Conservation (phyloP, 75 land plant genomes). For the Picea glauca region DNA sequence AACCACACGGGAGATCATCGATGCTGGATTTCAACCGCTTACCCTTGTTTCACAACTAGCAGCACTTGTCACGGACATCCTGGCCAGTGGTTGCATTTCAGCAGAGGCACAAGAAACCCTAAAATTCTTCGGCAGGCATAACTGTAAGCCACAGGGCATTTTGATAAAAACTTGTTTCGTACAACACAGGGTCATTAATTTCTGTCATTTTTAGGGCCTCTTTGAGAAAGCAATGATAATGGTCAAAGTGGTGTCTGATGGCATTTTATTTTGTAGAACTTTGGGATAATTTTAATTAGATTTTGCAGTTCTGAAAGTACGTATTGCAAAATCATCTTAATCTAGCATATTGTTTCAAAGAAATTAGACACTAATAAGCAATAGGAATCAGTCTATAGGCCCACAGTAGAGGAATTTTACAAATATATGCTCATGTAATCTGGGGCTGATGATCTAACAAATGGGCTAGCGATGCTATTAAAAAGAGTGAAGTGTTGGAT, state of each 20-base stretch:
- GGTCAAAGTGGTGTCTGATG: no score
- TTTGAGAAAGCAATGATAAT: no score
- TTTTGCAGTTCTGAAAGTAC: no score
- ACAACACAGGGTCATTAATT: not conserved
- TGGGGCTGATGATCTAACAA: no score
- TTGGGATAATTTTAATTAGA: no score
- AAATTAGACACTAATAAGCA: no score
- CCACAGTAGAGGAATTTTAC: no score
- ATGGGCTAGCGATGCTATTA: not conserved
- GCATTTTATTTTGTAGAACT: no score
- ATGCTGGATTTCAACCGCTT: conserved; percentile 59
- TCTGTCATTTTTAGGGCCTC: not conserved
- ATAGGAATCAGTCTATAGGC: no score
- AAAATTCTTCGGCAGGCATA: conserved; percentile 23
- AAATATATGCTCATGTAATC: no score
- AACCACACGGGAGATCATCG: conserved; percentile 62
- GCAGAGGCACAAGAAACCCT: conserved; percentile 20
- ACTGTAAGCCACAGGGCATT: conserved; percentile 29
- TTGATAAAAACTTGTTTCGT: not conserved
- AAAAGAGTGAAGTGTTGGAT: not conserved
- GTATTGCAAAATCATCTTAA: no score
- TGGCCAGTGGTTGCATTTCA: conserved; percentile 39
- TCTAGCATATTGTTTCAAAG: no score
- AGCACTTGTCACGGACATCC: conserved; percentile 63
- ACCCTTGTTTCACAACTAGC: conserved; percentile 63